phyloP scores from a whole-genome alignment of 192 early-diverging fungal species.

The Mortierella antarctica region DNA sequence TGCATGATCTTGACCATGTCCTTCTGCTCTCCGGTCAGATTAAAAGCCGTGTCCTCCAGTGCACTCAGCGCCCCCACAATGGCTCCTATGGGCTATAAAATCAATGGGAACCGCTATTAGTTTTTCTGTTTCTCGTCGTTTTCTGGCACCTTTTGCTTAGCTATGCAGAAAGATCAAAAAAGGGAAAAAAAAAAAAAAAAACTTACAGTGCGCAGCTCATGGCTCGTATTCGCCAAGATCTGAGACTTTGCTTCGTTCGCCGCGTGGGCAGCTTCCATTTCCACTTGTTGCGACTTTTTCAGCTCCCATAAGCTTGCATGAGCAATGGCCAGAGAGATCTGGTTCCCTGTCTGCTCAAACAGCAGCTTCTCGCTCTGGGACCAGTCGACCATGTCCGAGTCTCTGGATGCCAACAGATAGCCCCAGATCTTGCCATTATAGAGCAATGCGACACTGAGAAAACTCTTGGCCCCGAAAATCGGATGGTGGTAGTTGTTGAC shows the following conservation, averaged over 20 bases:
- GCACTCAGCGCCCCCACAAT: slow-evolving; percentile 56
- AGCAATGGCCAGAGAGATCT: slow-evolving; percentile 56
- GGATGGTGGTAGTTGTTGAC: slow-evolving; percentile 25
- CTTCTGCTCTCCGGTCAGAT: slow-evolving; percentile 50
- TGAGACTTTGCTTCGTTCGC: slow-evolving; percentile 56
- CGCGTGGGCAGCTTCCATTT: slow-evolving; percentile 56
- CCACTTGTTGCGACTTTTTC: slow-evolving; percentile 53
- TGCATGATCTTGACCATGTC: slow-evolving; percentile 60
- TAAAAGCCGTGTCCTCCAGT: slow-evolving; percentile 48
- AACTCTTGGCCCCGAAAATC: slow-evolving; percentile 35
- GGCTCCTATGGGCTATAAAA: slow-evolving; percentile 50
- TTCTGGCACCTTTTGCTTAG: not conserved
- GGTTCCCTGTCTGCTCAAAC: slow-evolving; percentile 56
- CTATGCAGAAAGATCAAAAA: not conserved
- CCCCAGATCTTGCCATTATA: slow-evolving; percentile 52
- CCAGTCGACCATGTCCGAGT: slow-evolving; percentile 36
- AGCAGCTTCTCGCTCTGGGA: slow-evolving; percentile 51
- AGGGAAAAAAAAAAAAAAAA: not conserved
- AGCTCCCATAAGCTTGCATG: slow-evolving; percentile 51
- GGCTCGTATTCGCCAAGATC: slow-evolving; percentile 56
- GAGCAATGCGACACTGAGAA: slow-evolving; percentile 39
- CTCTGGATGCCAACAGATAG: slow-evolving; percentile 41
- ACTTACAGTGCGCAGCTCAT: slow-evolving; percentile 49
- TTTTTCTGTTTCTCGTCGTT: not conserved
- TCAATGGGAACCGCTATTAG: too few relatives aligned